Percentiles rank a stretch among this genome's conserved stretches.
Evolutionary conservation across 2,329 filamentous ascomycete genomes (phyloP).

Genomic region (Curvularia eragrostidis): DNA sequence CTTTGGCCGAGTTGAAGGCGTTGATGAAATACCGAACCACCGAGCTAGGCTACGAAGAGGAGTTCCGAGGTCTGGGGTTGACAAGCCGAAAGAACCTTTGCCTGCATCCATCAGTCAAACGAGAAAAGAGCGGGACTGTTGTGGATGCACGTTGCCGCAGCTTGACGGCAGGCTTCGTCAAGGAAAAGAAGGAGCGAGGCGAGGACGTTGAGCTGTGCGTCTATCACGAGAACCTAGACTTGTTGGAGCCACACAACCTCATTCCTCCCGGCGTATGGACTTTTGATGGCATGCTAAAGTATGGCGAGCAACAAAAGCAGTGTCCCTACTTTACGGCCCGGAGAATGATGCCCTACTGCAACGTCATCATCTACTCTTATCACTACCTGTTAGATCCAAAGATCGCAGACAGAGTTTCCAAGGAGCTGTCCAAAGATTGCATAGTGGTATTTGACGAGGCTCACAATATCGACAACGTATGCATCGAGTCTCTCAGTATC

Average conservation of each 20-base stretch:
- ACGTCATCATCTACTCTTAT: conserved; percentile 99
- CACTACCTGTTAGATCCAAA: conserved; percentile 98
- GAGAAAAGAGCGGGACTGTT: conserved; percentile 91
- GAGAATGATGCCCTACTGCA: conserved; percentile 99
- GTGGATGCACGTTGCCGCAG: conserved; percentile 97
- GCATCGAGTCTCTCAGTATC: conserved; percentile 95
- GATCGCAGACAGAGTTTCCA: conserved; percentile 93
- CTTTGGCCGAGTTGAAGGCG: conserved; percentile 85
- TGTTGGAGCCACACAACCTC: conserved; percentile 92
- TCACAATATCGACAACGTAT: conserved; percentile 99
- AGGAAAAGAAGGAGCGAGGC: conserved; percentile 94
- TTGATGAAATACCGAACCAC: conserved; percentile 94
- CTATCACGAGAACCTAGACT: conserved; percentile 97
- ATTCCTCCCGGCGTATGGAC: conserved; percentile 97
- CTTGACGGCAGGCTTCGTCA: conserved; percentile 94
- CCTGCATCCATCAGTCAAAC: conserved; percentile 92
- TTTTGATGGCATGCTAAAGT: conserved; percentile 83
- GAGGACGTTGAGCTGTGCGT: conserved; percentile 94
- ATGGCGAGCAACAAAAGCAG: conserved; percentile 94
- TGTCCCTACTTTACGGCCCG: conserved; percentile 97
- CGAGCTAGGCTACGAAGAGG: conserved; percentile 87
- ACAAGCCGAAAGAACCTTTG: conserved; percentile 98
- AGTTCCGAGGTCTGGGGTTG: conserved; percentile 88
- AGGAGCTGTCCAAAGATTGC: conserved; percentile 95
- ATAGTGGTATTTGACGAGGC: conserved; percentile 99